phyloP scores from a whole-genome alignment of 1,284 basidiomycete genomes.

The Pseudozyma thailandica region DNA sequence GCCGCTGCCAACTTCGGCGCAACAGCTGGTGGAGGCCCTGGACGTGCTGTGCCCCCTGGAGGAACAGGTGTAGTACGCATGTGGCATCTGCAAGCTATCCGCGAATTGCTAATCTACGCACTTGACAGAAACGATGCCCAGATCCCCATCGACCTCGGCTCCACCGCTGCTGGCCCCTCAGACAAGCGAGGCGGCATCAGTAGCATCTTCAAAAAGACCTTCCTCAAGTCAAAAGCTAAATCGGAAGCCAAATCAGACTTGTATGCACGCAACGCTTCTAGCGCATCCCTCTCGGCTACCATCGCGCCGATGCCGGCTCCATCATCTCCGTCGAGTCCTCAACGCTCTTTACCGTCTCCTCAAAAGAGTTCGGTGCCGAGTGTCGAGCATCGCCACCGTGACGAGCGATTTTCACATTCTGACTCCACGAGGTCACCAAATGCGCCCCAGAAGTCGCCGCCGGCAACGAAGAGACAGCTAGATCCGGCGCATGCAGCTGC shows the following conservation, averaged over 20 bases:
- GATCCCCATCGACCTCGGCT: conserved; percentile 41
- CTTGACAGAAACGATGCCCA: conserved; percentile 42
- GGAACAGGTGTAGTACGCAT: conserved; percentile 49
- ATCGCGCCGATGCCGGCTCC: conserved; percentile 5
- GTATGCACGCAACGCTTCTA: conserved; percentile 4
- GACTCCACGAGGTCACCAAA: not conserved
- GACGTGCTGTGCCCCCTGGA: conserved; percentile 45
- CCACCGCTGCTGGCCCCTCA: not conserved
- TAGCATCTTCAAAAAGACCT: conserved; percentile 45
- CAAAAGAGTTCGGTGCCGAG: not conserved
- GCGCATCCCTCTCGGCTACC: conserved; percentile 10
- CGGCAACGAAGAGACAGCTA: conserved; percentile 5
- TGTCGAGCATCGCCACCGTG: not conserved
- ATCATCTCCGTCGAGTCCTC: not conserved
- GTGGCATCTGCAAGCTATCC: conserved; percentile 57
- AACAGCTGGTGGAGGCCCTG: conserved; percentile 43
- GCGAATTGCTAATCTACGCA: conserved; percentile 45
- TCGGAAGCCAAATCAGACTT: not conserved
- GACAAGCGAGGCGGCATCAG: conserved; percentile 25
- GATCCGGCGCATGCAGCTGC: conserved; percentile 35
- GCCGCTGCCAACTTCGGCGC: conserved; percentile 49
- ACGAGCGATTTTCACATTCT: not conserved
- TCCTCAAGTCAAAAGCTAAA: conserved; percentile 14
- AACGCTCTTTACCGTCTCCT: not conserved
- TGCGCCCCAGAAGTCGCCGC: conserved; percentile 11